phyloP scores from a whole-genome alignment of 1,284 basidiomycete genomes.

The Porodaedalea pini region DNA sequence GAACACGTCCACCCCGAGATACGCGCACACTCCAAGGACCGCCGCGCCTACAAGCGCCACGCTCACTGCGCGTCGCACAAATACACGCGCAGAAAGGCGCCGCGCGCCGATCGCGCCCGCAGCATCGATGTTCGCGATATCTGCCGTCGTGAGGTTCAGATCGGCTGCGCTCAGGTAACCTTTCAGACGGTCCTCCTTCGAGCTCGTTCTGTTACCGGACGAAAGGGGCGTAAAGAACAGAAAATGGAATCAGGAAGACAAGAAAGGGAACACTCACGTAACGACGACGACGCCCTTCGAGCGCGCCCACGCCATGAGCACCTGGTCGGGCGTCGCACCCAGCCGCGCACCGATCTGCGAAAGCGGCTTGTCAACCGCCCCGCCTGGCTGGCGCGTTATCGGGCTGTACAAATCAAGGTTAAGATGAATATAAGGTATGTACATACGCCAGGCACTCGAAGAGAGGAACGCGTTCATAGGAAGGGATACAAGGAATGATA shows the following conservation, averaged over 20 bases:
- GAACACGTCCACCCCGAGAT: slow-evolving; percentile 15
- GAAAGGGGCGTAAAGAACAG: background rate
- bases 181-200: slow-evolving; percentile 56
- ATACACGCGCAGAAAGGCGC: slow-evolving; percentile 6
- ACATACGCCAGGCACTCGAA: too few relatives aligned
- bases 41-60: slow-evolving; percentile 13
- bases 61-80: slow-evolving; percentile 12
- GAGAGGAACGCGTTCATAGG: background rate
- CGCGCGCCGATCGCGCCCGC: slow-evolving; percentile 42
- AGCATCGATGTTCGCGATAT: slow-evolving; percentile 55
- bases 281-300: slow-evolving; percentile 63
- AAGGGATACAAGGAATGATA: slow-evolving; percentile 23
- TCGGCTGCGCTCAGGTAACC: slow-evolving; percentile 66
- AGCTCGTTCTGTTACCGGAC: slow-evolving; percentile 56
- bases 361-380: slow-evolving; percentile 64
- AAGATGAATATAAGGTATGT: too few relatives aligned
- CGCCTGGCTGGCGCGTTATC: slow-evolving; percentile 57
- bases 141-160: slow-evolving; percentile 38
- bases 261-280: slow-evolving; percentile 42
- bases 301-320: slow-evolving; percentile 65
- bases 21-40: slow-evolving; percentile 14
- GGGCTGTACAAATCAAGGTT: slow-evolving; percentile 39
- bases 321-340: slow-evolving; percentile 58
- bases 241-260: background rate
- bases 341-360: slow-evolving; percentile 52